phyloP scores from a whole-genome alignment of 257 asterid species.

The Solanum sitiens region DNA sequence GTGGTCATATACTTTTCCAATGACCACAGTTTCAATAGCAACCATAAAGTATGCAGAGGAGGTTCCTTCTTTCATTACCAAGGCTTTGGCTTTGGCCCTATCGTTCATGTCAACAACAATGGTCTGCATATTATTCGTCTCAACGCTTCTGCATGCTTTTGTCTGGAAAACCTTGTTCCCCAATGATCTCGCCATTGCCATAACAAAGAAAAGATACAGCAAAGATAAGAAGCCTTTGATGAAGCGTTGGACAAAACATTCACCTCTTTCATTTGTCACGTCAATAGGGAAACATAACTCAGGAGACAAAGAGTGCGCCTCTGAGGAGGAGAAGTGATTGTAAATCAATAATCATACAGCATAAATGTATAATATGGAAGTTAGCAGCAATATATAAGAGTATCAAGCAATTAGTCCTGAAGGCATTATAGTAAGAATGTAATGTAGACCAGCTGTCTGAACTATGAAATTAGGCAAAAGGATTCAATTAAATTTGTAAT shows the following conservation, averaged over 20 bases:
- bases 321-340: constrained; percentile 20
- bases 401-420: background rate
- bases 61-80: constrained; percentile 44
- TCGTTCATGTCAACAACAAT: constrained; percentile 78
- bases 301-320: constrained; percentile 15
- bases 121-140: constrained; percentile 48
- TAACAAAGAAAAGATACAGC: constrained; percentile 38
- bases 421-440: background rate
- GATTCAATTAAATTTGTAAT: background rate
- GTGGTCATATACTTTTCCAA: constrained; percentile 98
- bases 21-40: constrained; percentile 93
- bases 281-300: constrained; percentile 32
- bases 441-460: background rate
- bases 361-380: background rate
- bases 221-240: constrained; percentile 50
- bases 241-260: constrained; percentile 61
- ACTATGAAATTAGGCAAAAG: background rate
- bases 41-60: constrained; percentile 79
- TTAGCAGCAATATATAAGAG: background rate
- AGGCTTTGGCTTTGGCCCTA: constrained; percentile 51
- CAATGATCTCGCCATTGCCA: constrained; percentile 91
- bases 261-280: constrained; percentile 45
- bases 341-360: background rate
- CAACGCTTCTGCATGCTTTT: constrained; percentile 81
- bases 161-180: constrained; percentile 75